These are phyloP conservation scores for Phytophthora pisi DNA, from an alignment of 352 stramenopile genomes.

Conservation along the genomic window DNA sequence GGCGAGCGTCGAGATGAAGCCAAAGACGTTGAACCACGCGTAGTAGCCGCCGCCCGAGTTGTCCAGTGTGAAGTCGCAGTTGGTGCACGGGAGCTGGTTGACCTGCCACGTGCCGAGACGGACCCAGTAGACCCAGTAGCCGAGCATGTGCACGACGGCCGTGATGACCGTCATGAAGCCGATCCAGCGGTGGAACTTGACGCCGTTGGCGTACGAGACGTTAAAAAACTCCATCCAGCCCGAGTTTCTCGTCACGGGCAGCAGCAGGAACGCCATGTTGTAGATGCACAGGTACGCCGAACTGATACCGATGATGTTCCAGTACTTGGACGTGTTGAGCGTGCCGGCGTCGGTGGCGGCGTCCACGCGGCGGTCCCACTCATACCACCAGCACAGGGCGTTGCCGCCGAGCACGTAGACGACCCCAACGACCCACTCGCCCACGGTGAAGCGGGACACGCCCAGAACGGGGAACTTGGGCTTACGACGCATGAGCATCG, in stretches of 20 bases:
- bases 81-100: constrained; percentile 55
- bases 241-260: constrained; percentile 62
- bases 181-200: constrained; percentile 72
- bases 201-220: constrained; percentile 60
- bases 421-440: constrained; percentile 66
- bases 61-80: constrained; percentile 51
- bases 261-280: constrained; percentile 75
- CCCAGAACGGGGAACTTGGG: constrained; percentile 43
- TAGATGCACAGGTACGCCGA: constrained; percentile 64
- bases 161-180: constrained; percentile 62
- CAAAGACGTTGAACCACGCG: constrained; percentile 72
- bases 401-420: constrained; percentile 67
- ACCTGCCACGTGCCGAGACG: constrained; percentile 47
- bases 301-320: constrained; percentile 58
- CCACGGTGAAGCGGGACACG: constrained; percentile 51
- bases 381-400: constrained; percentile 60
- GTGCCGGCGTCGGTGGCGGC: constrained; percentile 30
- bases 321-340: constrained; percentile 63
- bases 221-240: constrained; percentile 78
- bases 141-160: constrained; percentile 49
- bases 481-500: constrained; percentile 60
- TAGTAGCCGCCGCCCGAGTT: constrained; percentile 53
- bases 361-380: constrained; percentile 56
- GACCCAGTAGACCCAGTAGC: constrained; percentile 59
- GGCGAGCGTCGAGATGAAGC: constrained; percentile 48